Evolutionary conservation across 2,329 filamentous ascomycete genomes (phyloP), one percentile per base, ranked within the genome.

Genomic region (Drechslerella coelobrocha): DNA sequence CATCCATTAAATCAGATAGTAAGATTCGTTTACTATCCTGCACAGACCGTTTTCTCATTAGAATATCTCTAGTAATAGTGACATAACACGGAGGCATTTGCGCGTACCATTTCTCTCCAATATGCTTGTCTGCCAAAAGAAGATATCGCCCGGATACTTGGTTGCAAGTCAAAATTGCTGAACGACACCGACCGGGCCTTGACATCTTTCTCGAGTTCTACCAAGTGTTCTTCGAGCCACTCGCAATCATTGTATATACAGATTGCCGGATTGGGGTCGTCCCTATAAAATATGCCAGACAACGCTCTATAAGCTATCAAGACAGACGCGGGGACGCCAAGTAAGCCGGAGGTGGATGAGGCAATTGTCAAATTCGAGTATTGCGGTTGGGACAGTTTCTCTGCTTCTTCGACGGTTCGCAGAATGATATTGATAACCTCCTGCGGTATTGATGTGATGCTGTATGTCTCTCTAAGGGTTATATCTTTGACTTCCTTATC

Each of bases 391-490:
- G 55, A 72, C 19, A 76, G 56, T 23, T 65, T 65, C 29, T 66
- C 84, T 0, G 83, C 86, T 73, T 89, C 87, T 68, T 88, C 84
- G 72, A 85, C 78, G 26, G 88, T 83, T 10, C 81, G 76, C 21
- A 82, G 81, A 56, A 93, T 86, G 26, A 90, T 83, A 17, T 85
- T 82, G 19, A 92, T 82, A 10, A 97, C 86, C 2, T 88, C 85
- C 71, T 91, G 88, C 0, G 94, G 93, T 78, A 97, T 89, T 1
- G 89, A 89, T 0, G 93, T 97, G 55, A 96, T 89, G 66, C 88
- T 90, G 78, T 96, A 99, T 1, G 85, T 89, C 79, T 99, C 94
- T 72, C 84, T 89, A 47, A 97, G 80, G 0, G 90, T 89, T 68
- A 97, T 81, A 77, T 94, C 89, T 61, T 59, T 75, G 34, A 55